These are phyloP conservation scores for Nicotiana noctiflora DNA, from an alignment of 257 asterid species.

Conservation along the genomic window DNA sequence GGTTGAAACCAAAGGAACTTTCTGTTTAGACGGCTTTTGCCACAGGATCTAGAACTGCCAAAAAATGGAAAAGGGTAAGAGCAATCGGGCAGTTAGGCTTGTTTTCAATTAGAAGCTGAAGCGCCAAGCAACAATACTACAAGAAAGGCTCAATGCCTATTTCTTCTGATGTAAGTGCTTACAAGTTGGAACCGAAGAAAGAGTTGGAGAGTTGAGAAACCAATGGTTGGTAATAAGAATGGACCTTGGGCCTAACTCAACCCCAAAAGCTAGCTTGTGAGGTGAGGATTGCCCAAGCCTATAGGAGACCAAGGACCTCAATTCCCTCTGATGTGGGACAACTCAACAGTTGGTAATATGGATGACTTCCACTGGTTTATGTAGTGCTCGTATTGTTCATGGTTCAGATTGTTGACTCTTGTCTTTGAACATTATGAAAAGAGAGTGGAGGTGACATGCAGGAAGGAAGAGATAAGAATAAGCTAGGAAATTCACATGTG, in stretches of 20 bases:
- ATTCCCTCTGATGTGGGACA: too few relatives aligned
- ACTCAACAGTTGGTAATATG: not conserved
- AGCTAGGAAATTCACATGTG: not conserved
- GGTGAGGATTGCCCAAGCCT: too few relatives aligned
- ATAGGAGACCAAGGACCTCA: too few relatives aligned
- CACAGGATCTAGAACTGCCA: not conserved
- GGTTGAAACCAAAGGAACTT: conserved; percentile 3
- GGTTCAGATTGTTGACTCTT: not conserved
- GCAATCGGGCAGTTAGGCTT: not conserved
- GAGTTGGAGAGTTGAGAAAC: not conserved
- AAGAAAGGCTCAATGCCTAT: not conserved
- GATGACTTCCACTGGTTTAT: not conserved
- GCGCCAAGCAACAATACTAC: not conserved
- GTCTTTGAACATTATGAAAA: not conserved
- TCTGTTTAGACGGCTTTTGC: not conserved
- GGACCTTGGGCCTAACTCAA: too few relatives aligned
- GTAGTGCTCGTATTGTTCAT: not conserved
- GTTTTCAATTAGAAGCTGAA: conserved; percentile 1
- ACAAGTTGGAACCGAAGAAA: not conserved
- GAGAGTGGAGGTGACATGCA: not conserved
- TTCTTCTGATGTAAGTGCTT: not conserved
- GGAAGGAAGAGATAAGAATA: not conserved
- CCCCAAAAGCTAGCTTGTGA: too few relatives aligned
- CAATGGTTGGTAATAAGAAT: not conserved
- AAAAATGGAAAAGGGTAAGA: not conserved